A percentile compares a stretch with the other conserved stretches of the same genome.
phyloP scores from a whole-genome alignment of 2,329 filamentous ascomycete genomes.

The Penicillium sumatraense region DNA sequence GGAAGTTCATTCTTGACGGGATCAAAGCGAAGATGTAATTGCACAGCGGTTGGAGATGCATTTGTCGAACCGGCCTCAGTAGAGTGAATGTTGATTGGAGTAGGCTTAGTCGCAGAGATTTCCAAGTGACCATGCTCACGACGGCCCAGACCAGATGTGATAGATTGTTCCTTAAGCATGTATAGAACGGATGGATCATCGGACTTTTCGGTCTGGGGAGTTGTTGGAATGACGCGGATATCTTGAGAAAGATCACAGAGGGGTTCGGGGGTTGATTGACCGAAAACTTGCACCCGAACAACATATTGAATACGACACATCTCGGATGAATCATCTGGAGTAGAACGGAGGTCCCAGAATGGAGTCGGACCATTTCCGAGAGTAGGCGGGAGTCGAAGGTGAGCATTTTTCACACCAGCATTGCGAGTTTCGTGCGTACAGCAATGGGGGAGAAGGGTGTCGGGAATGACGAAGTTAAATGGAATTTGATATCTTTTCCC shows the following conservation, averaged over 20 bases:
- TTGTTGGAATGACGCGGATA: constrained; percentile 3
- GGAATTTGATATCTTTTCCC: constrained; percentile 3
- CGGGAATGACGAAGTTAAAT: constrained; percentile 5
- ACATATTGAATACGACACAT: constrained; percentile 1
- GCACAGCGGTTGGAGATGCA: neutral
- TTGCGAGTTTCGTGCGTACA: constrained; percentile 6
- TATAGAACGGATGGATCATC: neutral
- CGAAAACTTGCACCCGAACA: neutral
- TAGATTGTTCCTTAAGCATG: constrained; percentile 4
- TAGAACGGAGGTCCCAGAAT: constrained; percentile 3
- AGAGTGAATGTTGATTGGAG: neutral
- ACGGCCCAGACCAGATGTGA: neutral
- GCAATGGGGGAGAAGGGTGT: neutral
- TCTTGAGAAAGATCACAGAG: constrained; percentile 3
- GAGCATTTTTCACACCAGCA: constrained; percentile 1
- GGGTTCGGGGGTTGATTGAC: neutral
- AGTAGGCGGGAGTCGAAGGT: constrained; percentile 5
- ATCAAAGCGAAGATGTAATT: constrained; percentile 9
- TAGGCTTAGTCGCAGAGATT: constrained; percentile 1
- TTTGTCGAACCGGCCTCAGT: neutral
- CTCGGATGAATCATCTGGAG: neutral
- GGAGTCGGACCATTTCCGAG: neutral
- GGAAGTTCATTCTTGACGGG: constrained; percentile 1
- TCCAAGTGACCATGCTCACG: neutral
- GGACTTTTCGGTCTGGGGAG: neutral